Percentiles rank a stretch among this genome's conserved stretches.
Conservation (phyloP, 1,139 yeast species). For the Kazachstania sp. region DNA sequence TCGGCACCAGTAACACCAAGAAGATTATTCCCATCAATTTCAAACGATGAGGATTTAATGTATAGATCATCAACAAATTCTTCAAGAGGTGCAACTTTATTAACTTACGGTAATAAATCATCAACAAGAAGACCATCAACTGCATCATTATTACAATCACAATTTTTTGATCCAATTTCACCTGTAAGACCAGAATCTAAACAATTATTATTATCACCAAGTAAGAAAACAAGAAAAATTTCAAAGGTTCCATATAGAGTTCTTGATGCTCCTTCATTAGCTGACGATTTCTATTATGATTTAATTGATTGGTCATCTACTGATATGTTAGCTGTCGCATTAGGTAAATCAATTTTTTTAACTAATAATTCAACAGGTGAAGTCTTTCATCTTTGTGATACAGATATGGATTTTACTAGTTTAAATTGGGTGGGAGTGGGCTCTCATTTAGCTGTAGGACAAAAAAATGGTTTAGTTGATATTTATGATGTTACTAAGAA, state of each 20-base stretch:
- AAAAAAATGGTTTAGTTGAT: conserved; percentile 77
- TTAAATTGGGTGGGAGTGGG: conserved; percentile 90
- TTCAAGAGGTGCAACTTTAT: conserved; percentile 42
- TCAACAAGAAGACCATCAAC: conserved; percentile 46
- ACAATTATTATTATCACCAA: conserved; percentile 67
- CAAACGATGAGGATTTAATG: conserved; percentile 11
- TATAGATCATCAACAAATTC: conserved; percentile 44
- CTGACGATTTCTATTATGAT: conserved; percentile 88
- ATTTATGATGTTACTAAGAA: conserved; percentile 91
- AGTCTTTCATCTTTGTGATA: conserved; percentile 64
- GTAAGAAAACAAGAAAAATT: conserved; percentile 67
- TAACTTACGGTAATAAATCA: conserved; percentile 64
- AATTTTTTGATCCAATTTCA: conserved; percentile 56
- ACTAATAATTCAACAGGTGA: conserved; percentile 88
- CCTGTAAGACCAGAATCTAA: conserved; percentile 91
- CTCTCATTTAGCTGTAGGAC: conserved; percentile 88
- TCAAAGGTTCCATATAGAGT: conserved; percentile 87
- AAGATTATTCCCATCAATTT: conserved; percentile 13
- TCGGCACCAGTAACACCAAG: conserved; percentile 36
- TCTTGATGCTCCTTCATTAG: conserved; percentile 90
- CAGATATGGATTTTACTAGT: conserved; percentile 42
- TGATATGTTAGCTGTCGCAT: conserved; percentile 81
- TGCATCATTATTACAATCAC: conserved; percentile 49
- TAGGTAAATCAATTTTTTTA: conserved; percentile 78
- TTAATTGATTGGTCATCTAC: conserved; percentile 94